Evolutionary conservation across 805 yeast genomes (phyloP).

Genomic region (Pichia exigua): DNA sequence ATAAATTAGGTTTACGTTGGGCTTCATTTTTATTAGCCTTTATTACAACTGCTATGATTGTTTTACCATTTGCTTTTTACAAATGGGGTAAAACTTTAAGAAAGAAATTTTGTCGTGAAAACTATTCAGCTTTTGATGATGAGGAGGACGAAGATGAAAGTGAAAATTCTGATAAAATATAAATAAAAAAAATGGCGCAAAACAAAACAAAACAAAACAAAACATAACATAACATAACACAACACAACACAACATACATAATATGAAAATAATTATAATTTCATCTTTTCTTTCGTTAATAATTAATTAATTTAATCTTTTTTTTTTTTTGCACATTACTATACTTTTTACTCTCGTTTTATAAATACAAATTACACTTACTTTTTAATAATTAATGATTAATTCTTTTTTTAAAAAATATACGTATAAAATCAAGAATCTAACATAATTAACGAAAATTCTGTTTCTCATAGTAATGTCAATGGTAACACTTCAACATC

Average conservation of each 20-base stretch:
- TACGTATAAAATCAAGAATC: too few species aligned
- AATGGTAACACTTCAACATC: too few species aligned
- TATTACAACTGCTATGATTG: conserved; percentile 67
- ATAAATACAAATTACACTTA: neutral
- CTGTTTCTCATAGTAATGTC: neutral
- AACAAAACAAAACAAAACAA: neutral
- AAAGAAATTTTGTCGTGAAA: conserved; percentile 57
- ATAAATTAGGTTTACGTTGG: conserved; percentile 68
- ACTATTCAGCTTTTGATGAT: conserved; percentile 36
- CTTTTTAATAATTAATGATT: too few species aligned
- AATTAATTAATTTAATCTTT: too few species aligned
- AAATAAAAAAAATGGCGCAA: neutral
- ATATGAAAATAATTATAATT: too few species aligned
- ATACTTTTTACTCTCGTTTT: neutral
- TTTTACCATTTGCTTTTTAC: conserved; percentile 65
- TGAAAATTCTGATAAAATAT: neutral
- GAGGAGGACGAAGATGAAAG: conserved; percentile 11
- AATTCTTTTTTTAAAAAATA: too few species aligned
- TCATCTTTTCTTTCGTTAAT: too few species aligned
- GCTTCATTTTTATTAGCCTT: conserved; percentile 75
- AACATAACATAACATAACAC: neutral
- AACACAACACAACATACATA: too few species aligned
- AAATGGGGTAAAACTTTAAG: conserved; percentile 58
- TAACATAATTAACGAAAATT: neutral
- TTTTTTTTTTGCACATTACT: too few species aligned